Conservation (phyloP, 176 grass and related monocot species). For the Triticum timopheevii region DNA sequence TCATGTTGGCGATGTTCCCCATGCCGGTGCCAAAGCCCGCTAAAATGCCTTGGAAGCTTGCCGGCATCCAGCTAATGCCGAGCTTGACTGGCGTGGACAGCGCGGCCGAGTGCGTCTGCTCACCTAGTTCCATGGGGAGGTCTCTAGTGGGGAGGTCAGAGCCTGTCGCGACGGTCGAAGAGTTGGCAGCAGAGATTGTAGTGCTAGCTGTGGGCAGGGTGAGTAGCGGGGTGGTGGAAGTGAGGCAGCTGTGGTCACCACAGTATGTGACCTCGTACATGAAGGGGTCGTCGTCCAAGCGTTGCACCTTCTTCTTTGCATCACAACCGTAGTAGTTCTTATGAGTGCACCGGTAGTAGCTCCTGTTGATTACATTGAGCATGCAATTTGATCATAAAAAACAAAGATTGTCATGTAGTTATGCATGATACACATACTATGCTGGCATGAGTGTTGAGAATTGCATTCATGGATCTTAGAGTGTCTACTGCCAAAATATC, state of each 20-base stretch:
- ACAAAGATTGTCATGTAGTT: background rate
- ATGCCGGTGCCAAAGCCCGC: background rate
- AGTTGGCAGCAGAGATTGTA: too few species aligned
- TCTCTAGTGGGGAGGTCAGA: background rate
- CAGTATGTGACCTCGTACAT: slow-evolving; percentile 78
- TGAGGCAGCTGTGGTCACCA: slow-evolving; percentile 69
- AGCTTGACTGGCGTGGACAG: slow-evolving; percentile 63
- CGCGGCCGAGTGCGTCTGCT: slow-evolving; percentile 1
- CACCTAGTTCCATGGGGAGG: background rate
- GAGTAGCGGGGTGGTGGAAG: slow-evolving; percentile 54
- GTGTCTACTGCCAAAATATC: background rate
- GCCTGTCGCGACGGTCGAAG: background rate
- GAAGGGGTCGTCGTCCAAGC: slow-evolving; percentile 65
- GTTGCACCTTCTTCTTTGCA: slow-evolving; percentile 89
- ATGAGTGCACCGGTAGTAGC: slow-evolving; percentile 93
- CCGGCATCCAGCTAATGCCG: slow-evolving; percentile 41
- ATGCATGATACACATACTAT: background rate
- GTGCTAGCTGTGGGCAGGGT: too few species aligned
- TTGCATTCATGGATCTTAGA: background rate
- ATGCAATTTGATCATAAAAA: background rate
- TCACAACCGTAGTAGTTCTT: slow-evolving; percentile 87
- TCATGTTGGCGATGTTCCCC: background rate
- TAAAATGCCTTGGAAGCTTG: background rate
- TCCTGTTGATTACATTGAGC: slow-evolving; percentile 37
- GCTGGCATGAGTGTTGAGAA: background rate